Evolutionary conservation across 106 monocot genomes (phyloP), one percentile per base, ranked within the genome.

Genomic region (Platanthera zijinensis): DNA sequence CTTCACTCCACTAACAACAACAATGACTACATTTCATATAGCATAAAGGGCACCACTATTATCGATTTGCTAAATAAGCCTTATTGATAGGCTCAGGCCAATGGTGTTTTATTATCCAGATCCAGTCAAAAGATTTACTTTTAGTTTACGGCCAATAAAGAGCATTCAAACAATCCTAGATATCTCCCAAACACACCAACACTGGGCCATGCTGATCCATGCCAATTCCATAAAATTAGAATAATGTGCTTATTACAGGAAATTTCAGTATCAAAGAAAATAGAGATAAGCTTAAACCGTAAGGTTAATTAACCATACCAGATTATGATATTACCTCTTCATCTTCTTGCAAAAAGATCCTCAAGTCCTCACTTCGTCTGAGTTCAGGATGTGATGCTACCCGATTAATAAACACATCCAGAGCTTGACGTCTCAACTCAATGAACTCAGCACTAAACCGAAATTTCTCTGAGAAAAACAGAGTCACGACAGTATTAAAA

Each of bases 361-460:
- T 74, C 66, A 80, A 80, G 69, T 80, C 80, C 54, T 80, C 75
- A 25, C 80, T 80, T 80, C 56, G 53, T 47, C 75, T 80, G 52
- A 80, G 75, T 75, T 75, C 75, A 75, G 75, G 57, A 74, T 80
- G 80, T 25, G 80, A 80, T 48, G 80, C 75, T 32, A 80, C 67
- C 0, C 80, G 66, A 49, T 80, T 80, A 50, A 80, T 75, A 75
- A 80, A 80, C 22, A 80, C 54, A 52, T 80, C 75, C 56, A 80
- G 56, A 25, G 80, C 80, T 48, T 80, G 80, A 47, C 75, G 66
- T 17, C 80, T 75, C 80, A 75, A 69, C 21, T 80, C 80, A 69
- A 80, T 80, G 45, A 80, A 80, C 69, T 80, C 80, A 15, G 80
- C 74, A 69, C 80, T 80, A 75, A 80, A 80, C 53, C 80, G 67